Percentiles rank a stretch among this genome's conserved stretches.
phyloP scores from a whole-genome alignment of 345 rosid species.

The Combretum micranthum region DNA sequence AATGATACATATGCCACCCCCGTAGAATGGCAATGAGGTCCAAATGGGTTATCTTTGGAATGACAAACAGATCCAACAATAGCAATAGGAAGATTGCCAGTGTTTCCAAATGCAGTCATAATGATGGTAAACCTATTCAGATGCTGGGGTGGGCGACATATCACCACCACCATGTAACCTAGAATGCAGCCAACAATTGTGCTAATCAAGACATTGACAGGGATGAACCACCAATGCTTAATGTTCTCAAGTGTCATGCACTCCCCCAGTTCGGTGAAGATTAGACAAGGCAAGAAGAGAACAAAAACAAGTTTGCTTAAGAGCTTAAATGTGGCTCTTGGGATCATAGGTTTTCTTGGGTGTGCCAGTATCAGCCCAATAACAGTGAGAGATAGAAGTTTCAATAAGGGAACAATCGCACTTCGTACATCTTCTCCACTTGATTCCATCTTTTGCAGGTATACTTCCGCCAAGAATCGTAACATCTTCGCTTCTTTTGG shows the following conservation, averaged over 20 bases:
- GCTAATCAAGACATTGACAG: conserved; percentile 72
- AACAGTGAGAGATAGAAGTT: conserved; percentile 57
- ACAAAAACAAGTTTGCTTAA: conserved; percentile 92
- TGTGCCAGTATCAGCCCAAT: conserved; percentile 83
- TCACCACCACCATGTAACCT: conserved; percentile 59
- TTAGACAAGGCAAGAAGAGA: conserved; percentile 81
- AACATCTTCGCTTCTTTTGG: conserved; percentile 4
- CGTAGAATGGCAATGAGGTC: conserved; percentile 51
- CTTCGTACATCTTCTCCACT: conserved; percentile 35
- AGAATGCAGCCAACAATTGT: conserved; percentile 55
- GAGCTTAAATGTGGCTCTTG: conserved; percentile 69
- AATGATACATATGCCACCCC: conserved; percentile 92
- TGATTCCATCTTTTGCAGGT: conserved; percentile 18
- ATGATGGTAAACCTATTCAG: conserved; percentile 67
- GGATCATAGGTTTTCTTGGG: conserved; percentile 51
- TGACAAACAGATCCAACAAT: conserved; percentile 85
- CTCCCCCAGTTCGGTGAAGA: conserved; percentile 87
- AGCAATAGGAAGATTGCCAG: conserved; percentile 77
- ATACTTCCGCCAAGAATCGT: conserved; percentile 11
- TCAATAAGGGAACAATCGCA: conserved; percentile 66
- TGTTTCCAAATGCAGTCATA: conserved; percentile 93
- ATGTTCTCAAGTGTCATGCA: conserved; percentile 50
- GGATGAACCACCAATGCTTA: conserved; percentile 83
- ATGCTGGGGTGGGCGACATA: conserved; percentile 81
- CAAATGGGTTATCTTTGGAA: conserved; percentile 56